phyloP scores from a whole-genome alignment of 192 early-diverging fungal species.

The Allomyces macrogynus region DNA sequence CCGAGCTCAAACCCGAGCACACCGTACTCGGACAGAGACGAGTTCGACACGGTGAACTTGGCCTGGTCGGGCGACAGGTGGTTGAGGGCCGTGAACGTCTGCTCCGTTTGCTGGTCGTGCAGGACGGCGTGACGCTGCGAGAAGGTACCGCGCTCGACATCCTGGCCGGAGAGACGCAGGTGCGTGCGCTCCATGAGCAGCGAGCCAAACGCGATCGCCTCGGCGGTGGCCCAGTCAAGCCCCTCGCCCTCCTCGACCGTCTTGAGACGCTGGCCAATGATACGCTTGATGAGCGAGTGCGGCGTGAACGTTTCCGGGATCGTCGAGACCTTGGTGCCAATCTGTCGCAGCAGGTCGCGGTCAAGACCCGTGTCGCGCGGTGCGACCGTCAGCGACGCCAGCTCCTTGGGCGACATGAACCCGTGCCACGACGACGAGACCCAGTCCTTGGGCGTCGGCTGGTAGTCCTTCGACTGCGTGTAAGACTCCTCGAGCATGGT shows the following conservation, averaged over 20 bases:
- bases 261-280: conserved; percentile 69
- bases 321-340: conserved; percentile 63
- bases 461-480: conserved; percentile 68
- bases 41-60: conserved; percentile 80
- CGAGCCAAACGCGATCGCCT: conserved; percentile 78
- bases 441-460: conserved; percentile 80
- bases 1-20: conserved; percentile 91
- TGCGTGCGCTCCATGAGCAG: conserved; percentile 77
- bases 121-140: conserved; percentile 94
- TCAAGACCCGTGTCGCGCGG: conserved; percentile 49
- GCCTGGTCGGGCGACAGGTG: conserved; percentile 72
- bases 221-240: conserved; percentile 93
- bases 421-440: conserved; percentile 83
- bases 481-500: conserved; percentile 81
- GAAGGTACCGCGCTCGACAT: conserved; percentile 97
- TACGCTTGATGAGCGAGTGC: conserved; percentile 68
- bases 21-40: conserved; percentile 88
- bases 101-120: conserved; percentile 82
- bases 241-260: conserved; percentile 49
- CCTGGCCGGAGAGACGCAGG: conserved; percentile 84
- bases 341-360: conserved; percentile 49
- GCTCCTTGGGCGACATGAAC: conserved; percentile 56
- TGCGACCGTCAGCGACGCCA: conserved; percentile 43
- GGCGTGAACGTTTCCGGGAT: conserved; percentile 65
- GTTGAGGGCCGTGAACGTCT: conserved; percentile 62